Base-by-base conservation (phyloP, 1,139 yeast genomes). In the Wickerhamomyces sp. region DNA sequence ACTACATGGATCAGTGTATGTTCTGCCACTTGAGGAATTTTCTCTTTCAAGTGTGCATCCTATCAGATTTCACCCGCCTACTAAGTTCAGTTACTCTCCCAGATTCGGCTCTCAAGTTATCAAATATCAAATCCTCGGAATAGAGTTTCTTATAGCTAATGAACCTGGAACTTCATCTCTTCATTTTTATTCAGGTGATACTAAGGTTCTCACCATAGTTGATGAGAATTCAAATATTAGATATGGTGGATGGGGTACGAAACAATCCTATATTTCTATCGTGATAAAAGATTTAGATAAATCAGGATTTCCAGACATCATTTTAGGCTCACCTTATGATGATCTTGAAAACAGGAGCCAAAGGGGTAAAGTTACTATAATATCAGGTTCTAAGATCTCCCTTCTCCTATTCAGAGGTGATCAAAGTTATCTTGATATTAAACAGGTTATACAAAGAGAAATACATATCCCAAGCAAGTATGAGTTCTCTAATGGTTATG, bases 281-380 rank as follows among this genome's bases (percentile, higher is more conserved):
- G 42, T 49, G 0, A 53, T 58, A 0, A 56, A 55, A 5, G 71
- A 70, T 40, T 30, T 64, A 9, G 62, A 64, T 45, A 54, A 51
- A 4, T 68, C 65, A 37, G 68, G 66, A 1, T 44, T 54, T 13
- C 65, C 64, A 0, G 78, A 73, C 32, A 46, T 77, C 17, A 40
- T 73, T 2, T 49, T 77, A 3, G 71, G 74, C 0, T 65, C 76
- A 1, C 70, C 70, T 7, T 61, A 58, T 37, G 60, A 66, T 12
- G 72, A 71, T 41, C 50, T 49, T 14, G 47, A 40, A 8, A 44
- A 43, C 1, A 27, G 34, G 2, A 47, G 55, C 4, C 78, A 76
- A 42, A 51, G 58, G 10, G 83, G 83, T 0, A 52, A 54, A 7
- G 66, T 73, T 0, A 51, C 54, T 13, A 52, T 66, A 1, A 37